These are phyloP conservation scores for Botryosphaeria dothidea DNA, from an alignment of 2,329 filamentous ascomycete species.

Conservation along the genomic window DNA sequence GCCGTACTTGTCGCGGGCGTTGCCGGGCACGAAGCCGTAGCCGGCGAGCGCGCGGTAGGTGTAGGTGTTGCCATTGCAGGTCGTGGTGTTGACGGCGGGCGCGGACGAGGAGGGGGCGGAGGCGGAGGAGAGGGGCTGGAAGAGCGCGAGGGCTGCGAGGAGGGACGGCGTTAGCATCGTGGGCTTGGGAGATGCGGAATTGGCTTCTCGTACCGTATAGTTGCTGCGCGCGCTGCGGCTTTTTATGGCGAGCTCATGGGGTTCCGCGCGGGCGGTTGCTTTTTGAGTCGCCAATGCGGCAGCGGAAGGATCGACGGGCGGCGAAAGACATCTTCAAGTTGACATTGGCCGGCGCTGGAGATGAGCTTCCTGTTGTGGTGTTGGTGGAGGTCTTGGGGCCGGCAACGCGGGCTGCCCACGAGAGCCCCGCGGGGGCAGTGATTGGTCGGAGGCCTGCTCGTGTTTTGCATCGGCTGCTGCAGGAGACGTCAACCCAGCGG, in stretches of 20 bases:
- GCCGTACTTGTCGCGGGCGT: conserved; percentile 65
- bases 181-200: too few relatives aligned
- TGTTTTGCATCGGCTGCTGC: background rate
- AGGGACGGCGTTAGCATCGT: background rate
- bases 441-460: background rate
- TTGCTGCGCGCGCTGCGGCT: background rate
- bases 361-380: conserved; percentile 7
- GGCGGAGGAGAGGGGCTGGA: background rate
- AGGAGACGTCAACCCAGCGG: background rate
- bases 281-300: background rate
- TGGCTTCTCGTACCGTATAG: background rate
- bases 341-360: background rate
- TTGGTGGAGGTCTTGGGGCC: background rate
- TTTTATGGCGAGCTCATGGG: background rate
- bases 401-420: background rate
- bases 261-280: background rate
- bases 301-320: background rate
- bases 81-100: conserved; percentile 34
- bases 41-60: conserved; percentile 68
- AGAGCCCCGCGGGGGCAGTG: background rate
- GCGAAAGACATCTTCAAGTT: background rate
- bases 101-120: background rate
- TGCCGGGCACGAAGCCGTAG: conserved; percentile 61
- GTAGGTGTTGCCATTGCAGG: conserved; percentile 63
- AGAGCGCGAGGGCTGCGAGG: background rate